Percentiles rank a stretch among this genome's conserved stretches.
phyloP scores from a whole-genome alignment of 2,329 filamentous ascomycete genomes.

The Cryphonectria naterciae region DNA sequence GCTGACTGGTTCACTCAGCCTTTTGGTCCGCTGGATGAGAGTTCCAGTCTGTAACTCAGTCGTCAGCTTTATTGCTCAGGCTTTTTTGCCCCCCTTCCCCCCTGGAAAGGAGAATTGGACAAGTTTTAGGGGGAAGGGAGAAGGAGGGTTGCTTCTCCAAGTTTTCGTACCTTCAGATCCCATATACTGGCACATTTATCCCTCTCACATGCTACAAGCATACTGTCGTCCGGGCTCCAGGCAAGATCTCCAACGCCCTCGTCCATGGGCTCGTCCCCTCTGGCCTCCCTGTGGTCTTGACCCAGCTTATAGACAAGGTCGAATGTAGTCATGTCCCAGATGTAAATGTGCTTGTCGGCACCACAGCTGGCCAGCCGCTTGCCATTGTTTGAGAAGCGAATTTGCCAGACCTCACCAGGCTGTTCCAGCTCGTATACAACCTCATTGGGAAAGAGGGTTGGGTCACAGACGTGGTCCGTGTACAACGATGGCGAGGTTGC shows the following conservation, averaged over 20 bases:
- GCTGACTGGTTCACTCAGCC: slow-evolving; percentile 83
- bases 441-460: slow-evolving; percentile 76
- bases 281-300: slow-evolving; percentile 50
- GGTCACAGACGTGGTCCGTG: slow-evolving; percentile 83
- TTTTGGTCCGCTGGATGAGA: slow-evolving; percentile 65
- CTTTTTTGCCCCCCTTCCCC: neutral
- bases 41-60: slow-evolving; percentile 58
- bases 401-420: slow-evolving; percentile 85
- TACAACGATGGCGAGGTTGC: slow-evolving; percentile 80
- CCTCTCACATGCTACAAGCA: slow-evolving; percentile 81
- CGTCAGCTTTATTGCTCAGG: slow-evolving; percentile 7
- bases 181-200: slow-evolving; percentile 77
- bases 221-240: slow-evolving; percentile 91
- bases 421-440: slow-evolving; percentile 74
- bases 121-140: too few relatives aligned
- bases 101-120: neutral
- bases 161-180: slow-evolving; percentile 65
- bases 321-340: slow-evolving; percentile 80
- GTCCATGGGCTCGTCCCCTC: slow-evolving; percentile 12
- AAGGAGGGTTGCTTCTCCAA: neutral
- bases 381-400: slow-evolving; percentile 89
- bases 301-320: slow-evolving; percentile 66
- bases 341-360: slow-evolving; percentile 72
- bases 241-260: slow-evolving; percentile 76
- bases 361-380: slow-evolving; percentile 81